phyloP scores from a whole-genome alignment of 805 yeast genomes.

The Wickerhamomyces ciferrii region DNA sequence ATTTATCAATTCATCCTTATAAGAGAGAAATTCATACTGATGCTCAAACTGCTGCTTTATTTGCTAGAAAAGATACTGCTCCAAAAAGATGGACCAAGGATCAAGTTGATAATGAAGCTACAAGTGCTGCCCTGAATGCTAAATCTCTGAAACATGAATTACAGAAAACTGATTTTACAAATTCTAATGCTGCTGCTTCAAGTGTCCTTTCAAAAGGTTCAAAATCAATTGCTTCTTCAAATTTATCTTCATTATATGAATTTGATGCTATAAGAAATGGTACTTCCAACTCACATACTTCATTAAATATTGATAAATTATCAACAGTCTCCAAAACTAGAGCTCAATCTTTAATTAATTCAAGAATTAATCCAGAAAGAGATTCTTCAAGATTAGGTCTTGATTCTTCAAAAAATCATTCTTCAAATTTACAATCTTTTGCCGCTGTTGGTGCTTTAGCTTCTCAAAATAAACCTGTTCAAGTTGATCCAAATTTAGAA shows the following conservation, averaged over 20 bases:
- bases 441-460: slow-evolving; percentile 59
- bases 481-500: slow-evolving; percentile 38
- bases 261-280: slow-evolving; percentile 40
- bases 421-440: slow-evolving; percentile 36
- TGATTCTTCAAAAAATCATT: slow-evolving; percentile 34
- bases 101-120: slow-evolving; percentile 43
- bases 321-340: slow-evolving; percentile 38
- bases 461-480: slow-evolving; percentile 35
- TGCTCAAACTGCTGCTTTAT: slow-evolving; percentile 62
- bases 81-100: slow-evolving; percentile 47
- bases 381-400: slow-evolving; percentile 31
- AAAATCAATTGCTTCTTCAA: slow-evolving; percentile 31
- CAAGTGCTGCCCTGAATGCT: slow-evolving; percentile 35
- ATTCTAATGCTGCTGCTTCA: slow-evolving; percentile 1
- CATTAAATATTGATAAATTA: slow-evolving; percentile 48
- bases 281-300: slow-evolving; percentile 32
- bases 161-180: not conserved
- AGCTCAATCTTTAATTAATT: slow-evolving; percentile 25
- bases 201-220: slow-evolving; percentile 27
- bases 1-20: slow-evolving; percentile 59
- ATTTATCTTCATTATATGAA: slow-evolving; percentile 34
- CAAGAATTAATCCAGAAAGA: slow-evolving; percentile 23
- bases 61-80: slow-evolving; percentile 40
- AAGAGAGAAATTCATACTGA: slow-evolving; percentile 54
- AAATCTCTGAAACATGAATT: slow-evolving; percentile 2